phyloP scores from a whole-genome alignment of 192 early-diverging fungal genomes.

The Podila epicladia region DNA sequence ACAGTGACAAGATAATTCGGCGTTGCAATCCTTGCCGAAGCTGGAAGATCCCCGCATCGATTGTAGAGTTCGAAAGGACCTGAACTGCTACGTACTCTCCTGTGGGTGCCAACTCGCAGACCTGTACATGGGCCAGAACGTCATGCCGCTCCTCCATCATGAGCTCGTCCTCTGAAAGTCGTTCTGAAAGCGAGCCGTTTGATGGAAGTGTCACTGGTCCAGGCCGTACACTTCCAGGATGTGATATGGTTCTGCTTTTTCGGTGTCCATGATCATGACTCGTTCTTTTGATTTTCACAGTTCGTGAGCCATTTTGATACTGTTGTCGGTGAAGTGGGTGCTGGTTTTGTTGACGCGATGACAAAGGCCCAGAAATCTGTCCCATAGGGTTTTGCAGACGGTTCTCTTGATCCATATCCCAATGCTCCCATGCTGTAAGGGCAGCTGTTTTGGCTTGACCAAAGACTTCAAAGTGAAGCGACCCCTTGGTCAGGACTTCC shows the following conservation, averaged over 20 bases:
- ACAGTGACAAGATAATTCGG: constrained; percentile 69
- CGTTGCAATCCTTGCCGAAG: constrained; percentile 82
- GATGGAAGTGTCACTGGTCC: not conserved
- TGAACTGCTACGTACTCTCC: constrained; percentile 72
- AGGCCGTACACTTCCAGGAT: not conserved
- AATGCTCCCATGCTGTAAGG: constrained; percentile 55
- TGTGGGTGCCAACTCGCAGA: constrained; percentile 69
- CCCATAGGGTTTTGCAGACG: constrained; percentile 6
- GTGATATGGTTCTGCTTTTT: not conserved
- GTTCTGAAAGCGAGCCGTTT: constrained; percentile 18
- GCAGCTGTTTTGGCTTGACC: constrained; percentile 50
- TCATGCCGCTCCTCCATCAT: constrained; percentile 76
- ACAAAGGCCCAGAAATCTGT: not conserved
- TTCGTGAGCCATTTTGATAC: not conserved
- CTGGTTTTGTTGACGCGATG: not conserved
- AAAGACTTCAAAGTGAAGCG: constrained; percentile 62
- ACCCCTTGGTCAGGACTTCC: constrained; percentile 41
- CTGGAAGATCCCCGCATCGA: constrained; percentile 62
- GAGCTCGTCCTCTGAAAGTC: constrained; percentile 72
- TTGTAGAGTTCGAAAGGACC: constrained; percentile 54
- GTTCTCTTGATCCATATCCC: constrained; percentile 62
- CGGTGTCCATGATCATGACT: not conserved
- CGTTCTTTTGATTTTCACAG: not conserved
- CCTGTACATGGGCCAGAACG: constrained; percentile 70
- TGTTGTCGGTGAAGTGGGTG: not conserved